Percentiles rank a stretch among this genome's conserved stretches.
These are phyloP conservation scores for Typha latifolia DNA, from an alignment of 176 grass and related monocot species.

Conservation along the genomic window DNA sequence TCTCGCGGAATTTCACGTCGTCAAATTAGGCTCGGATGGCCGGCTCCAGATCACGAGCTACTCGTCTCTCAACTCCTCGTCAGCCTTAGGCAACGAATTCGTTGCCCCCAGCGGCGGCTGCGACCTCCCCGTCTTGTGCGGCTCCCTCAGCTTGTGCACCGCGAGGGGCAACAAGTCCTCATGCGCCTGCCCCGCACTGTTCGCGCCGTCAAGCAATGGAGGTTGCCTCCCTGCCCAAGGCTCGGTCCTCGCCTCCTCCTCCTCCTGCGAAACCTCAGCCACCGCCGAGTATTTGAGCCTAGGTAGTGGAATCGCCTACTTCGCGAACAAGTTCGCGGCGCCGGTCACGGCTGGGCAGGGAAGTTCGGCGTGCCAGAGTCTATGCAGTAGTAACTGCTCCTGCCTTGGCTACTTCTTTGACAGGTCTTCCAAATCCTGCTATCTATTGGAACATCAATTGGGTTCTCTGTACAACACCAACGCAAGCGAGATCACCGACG, in stretches of 20 bases:
- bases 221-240: slow-evolving; percentile 56
- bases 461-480: slow-evolving; percentile 45
- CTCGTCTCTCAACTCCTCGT: slow-evolving; percentile 47
- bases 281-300: slow-evolving; percentile 36
- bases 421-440: slow-evolving; percentile 41
- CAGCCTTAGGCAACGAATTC: slow-evolving; percentile 27
- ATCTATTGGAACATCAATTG: slow-evolving; percentile 42
- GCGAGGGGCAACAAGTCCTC: slow-evolving; percentile 29
- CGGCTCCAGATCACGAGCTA: slow-evolving; percentile 45
- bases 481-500: neutral
- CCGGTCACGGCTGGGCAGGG: slow-evolving; percentile 25
- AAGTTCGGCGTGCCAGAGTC: slow-evolving; percentile 30
- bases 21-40: slow-evolving; percentile 40
- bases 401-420: slow-evolving; percentile 66
- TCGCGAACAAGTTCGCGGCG: slow-evolving; percentile 41
- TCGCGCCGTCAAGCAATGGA: slow-evolving; percentile 16
- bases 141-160: slow-evolving; percentile 39
- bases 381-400: slow-evolving; percentile 56
- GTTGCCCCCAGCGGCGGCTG: slow-evolving; percentile 41
- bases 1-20: slow-evolving; percentile 36
- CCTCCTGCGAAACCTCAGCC: slow-evolving; percentile 14
- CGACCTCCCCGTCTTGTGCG: slow-evolving; percentile 51
- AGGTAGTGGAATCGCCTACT: slow-evolving; percentile 33
- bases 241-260: slow-evolving; percentile 38
- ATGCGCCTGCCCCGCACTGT: slow-evolving; percentile 52